These are phyloP conservation scores for Schizosaccharomyces versatilis DNA, from an alignment of 1,139 yeast species.

Conservation along the genomic window DNA sequence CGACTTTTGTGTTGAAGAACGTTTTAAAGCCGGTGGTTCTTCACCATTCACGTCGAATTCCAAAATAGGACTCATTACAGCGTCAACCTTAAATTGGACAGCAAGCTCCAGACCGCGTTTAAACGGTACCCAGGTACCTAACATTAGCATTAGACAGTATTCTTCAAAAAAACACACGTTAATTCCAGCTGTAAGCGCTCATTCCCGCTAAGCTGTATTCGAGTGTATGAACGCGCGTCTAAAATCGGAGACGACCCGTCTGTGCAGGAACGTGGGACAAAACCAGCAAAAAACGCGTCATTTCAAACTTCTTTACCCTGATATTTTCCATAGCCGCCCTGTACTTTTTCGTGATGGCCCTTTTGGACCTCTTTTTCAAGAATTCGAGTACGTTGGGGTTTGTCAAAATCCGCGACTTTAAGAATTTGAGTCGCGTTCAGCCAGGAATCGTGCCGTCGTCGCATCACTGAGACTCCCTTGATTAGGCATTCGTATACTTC, in stretches of 20 bases:
- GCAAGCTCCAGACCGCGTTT: slow-evolving; percentile 41
- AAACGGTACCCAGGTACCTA: slow-evolving; percentile 16
- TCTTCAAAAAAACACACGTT: neutral
- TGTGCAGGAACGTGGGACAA: neutral
- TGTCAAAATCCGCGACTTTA: slow-evolving; percentile 70
- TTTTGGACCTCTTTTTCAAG: slow-evolving; percentile 73
- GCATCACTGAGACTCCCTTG: slow-evolving; percentile 60
- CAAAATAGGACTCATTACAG: slow-evolving; percentile 39
- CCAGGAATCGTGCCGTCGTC: slow-evolving; percentile 60
- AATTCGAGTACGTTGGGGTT: slow-evolving; percentile 64
- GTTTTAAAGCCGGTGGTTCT: slow-evolving; percentile 9
- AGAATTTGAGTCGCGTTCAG: slow-evolving; percentile 81
- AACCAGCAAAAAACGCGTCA: neutral
- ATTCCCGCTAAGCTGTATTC: neutral
- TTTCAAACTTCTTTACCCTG: slow-evolving; percentile 34
- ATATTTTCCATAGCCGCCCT: slow-evolving; percentile 86
- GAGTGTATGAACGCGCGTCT: too few species aligned
- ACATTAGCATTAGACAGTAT: neutral
- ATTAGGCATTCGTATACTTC: slow-evolving; percentile 51
- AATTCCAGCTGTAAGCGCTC: neutral
- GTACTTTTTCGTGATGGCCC: slow-evolving; percentile 75
- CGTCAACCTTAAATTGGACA: slow-evolving; percentile 40
- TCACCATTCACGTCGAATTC: slow-evolving; percentile 25
- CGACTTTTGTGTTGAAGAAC: slow-evolving; percentile 4
- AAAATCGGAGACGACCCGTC: too few species aligned